Base-by-base conservation (phyloP, 2,329 filamentous ascomycete genomes). In the Coniochaeta ligniaria region DNA sequence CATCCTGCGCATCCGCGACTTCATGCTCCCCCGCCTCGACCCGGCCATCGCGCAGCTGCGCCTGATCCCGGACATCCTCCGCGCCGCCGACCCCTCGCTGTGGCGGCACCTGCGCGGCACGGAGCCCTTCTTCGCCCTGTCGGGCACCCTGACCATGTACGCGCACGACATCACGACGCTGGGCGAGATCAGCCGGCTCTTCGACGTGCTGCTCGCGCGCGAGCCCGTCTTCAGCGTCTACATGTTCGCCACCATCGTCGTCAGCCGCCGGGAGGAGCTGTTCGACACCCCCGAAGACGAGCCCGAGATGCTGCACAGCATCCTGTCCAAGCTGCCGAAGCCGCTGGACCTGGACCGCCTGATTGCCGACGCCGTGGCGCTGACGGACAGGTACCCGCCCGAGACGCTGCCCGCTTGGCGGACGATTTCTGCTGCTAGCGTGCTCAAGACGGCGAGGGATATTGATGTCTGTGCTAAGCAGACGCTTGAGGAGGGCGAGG, bases 121-220 rank as follows among this genome's bases (percentile, higher is more conserved):
- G 17, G 86, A 93, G 70, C 94, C 95, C 1, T 97, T 93, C 73
- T 99, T 96, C 73, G 95, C 95, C 5, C 81, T 99, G 6, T 87
- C 91, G n/a, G 92, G 92, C 56, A 96, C 92, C 0, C 82, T 99
- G 50, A 99, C 96, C 36, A 87, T 99, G 78, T 99, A 97, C 73
- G 92, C 95, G 20, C 95, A 99, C 75, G 94, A 98, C 72, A 92
- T 99, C 63, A 88, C 95, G 73, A 87, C 89, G 47, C 97, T 96
- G 72, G 84, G 85, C 64, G 90, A 94, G 66, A 98, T 99, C 69
- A 85, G 92, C 36, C 86, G 95, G 26, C 78, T 99, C 1, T 99
- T 97, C 72, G 95, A 99, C 75, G 93, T 94, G 60, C 83, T 99
- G 56, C 81, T 99, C 6, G 91, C 94, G 3, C 85, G 85, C 57